phyloP scores from a whole-genome alignment of 305 asterid species.

The Stenogyne calaminthoides region DNA sequence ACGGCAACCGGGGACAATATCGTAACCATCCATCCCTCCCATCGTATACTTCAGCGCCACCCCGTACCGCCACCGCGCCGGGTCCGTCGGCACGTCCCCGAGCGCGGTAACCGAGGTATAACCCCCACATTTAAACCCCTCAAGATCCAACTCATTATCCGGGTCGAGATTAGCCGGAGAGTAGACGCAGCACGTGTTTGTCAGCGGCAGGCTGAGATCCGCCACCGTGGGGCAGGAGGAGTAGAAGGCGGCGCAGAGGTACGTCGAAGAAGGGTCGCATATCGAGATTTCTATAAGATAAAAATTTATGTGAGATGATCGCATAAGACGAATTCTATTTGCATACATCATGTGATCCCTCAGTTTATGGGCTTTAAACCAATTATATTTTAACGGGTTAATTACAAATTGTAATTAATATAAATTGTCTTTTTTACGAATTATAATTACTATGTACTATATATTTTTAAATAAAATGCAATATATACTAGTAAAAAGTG shows the following conservation, averaged over 20 bases:
- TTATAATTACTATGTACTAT: no score
- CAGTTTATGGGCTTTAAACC: no score
- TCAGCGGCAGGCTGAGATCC: conserved; percentile 30
- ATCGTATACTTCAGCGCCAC: conserved; percentile 35
- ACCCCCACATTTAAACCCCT: conserved; percentile 20
- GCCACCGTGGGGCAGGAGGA: conserved; percentile 35
- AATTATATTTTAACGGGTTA: no score
- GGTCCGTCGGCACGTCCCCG: conserved; percentile 33
- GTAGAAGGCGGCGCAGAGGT: conserved; percentile 33
- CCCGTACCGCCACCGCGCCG: conserved; percentile 32
- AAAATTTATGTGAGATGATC: no score
- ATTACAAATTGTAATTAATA: no score
- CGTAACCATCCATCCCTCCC: conserved; percentile 35
- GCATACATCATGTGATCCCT: no score
- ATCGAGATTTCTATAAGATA: neutral
- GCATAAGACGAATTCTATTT: no score
- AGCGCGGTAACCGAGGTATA: conserved; percentile 31
- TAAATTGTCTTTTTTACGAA: no score
- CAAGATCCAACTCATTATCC: conserved; percentile 23
- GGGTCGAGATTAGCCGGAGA: conserved; percentile 40
- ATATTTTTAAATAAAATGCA: no score
- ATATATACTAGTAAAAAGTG: no score
- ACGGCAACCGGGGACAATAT: conserved; percentile 28
- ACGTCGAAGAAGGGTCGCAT: conserved; percentile 33
- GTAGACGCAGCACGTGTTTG: conserved; percentile 37